Conservation (phyloP, 371 early-diverging fungal genomes). For the Dipsacomyces acuminosporus region DNA sequence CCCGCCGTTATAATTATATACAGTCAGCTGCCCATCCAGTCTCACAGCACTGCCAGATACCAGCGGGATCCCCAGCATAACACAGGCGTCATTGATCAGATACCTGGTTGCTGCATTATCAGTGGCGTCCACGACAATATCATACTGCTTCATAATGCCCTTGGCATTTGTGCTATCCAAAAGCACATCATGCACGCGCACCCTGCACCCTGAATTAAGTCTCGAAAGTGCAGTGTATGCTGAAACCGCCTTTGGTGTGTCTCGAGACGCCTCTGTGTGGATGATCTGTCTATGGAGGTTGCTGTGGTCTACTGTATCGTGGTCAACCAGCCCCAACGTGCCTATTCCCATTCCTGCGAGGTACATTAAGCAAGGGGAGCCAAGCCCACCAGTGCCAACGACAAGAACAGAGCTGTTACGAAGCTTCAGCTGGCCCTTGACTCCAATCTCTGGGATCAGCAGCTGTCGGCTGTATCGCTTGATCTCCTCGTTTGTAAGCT, state of each 20-base stretch:
- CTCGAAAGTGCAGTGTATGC: constrained; percentile 61
- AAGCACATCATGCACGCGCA: constrained; percentile 53
- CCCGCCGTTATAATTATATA: constrained; percentile 78
- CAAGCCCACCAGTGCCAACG: constrained; percentile 98
- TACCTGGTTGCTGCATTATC: constrained; percentile 98
- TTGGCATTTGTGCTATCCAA: constrained; percentile 65
- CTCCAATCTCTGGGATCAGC: constrained; percentile 81
- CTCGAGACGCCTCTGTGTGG: constrained; percentile 73
- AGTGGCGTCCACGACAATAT: constrained; percentile 93
- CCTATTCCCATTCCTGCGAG: constrained; percentile 92
- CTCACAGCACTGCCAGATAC: constrained; percentile 94
- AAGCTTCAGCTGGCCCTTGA: constrained; percentile 75
- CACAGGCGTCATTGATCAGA: constrained; percentile 92
- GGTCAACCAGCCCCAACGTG: constrained; percentile 91
- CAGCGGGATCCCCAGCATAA: constrained; percentile 74
- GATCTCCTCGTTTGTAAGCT: constrained; percentile 60
- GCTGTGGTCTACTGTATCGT: constrained; percentile 89
- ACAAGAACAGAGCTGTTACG: constrained; percentile 75
- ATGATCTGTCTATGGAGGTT: constrained; percentile 98
- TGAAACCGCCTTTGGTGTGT: constrained; percentile 75
- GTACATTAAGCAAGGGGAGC: constrained; percentile 88
- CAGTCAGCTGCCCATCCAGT: constrained; percentile 92
- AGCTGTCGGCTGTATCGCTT: constrained; percentile 91
- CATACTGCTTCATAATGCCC: constrained; percentile 67
- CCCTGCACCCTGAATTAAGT: constrained; percentile 59